A percentile compares a stretch with the other conserved stretches of the same genome.
Conservation (phyloP, 2,329 filamentous ascomycete genomes). For the Diplocarpon mali region DNA sequence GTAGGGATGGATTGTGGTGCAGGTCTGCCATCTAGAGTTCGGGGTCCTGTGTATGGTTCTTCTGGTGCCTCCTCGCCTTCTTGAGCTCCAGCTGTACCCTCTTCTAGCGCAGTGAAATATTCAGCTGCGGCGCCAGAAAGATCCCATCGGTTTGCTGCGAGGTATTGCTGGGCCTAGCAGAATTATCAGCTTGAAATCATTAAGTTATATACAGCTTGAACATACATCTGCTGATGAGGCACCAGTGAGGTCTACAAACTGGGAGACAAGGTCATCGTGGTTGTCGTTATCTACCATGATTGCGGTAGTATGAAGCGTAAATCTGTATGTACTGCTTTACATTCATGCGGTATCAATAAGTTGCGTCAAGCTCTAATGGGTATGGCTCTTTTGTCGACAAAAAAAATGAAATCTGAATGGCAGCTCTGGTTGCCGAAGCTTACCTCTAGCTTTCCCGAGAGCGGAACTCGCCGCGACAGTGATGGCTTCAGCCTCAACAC, state of each 20-base stretch:
- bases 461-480: too few relatives aligned
- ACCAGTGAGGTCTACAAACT: slow-evolving; percentile 47
- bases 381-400: too few relatives aligned
- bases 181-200: slow-evolving; percentile 4
- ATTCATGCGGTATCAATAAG: too few relatives aligned
- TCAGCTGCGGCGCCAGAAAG: slow-evolving; percentile 49
- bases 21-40: slow-evolving; percentile 52
- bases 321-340: too few relatives aligned
- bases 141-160: slow-evolving; percentile 56
- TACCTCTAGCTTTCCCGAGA: too few relatives aligned
- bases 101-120: slow-evolving; percentile 49
- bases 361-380: too few relatives aligned
- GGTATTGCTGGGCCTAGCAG: slow-evolving; percentile 46
- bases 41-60: slow-evolving; percentile 45
- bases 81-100: slow-evolving; percentile 32
- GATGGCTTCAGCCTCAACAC: background rate
- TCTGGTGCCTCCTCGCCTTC: slow-evolving; percentile 28
- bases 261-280: slow-evolving; percentile 36
- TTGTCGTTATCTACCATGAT: slow-evolving; percentile 27
- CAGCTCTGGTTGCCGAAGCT: too few relatives aligned
- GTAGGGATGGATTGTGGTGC: slow-evolving; percentile 33
- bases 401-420: too few relatives aligned
- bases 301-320: slow-evolving; percentile 17
- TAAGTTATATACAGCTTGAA: background rate
- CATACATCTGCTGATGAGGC: slow-evolving; percentile 37